phyloP scores from a whole-genome alignment of 192 early-diverging fungal genomes.

The Lunasporangiospora selenospora region DNA sequence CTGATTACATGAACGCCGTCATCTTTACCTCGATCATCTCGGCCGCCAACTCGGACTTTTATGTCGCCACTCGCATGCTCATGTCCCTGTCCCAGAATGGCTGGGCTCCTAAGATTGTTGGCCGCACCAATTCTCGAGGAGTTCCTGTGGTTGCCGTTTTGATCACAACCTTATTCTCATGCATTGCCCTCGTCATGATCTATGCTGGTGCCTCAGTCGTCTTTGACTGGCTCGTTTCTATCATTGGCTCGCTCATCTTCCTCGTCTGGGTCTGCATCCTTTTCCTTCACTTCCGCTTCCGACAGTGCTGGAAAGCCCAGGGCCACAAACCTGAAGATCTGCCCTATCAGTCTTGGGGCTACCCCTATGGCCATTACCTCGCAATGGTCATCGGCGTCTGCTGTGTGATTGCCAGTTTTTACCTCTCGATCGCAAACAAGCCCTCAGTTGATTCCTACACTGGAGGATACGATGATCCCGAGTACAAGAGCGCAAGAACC shows the following conservation, averaged over 20 bases:
- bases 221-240: constrained; percentile 68
- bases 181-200: constrained; percentile 61
- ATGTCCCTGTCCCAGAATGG: constrained; percentile 63
- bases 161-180: constrained; percentile 59
- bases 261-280: constrained; percentile 85
- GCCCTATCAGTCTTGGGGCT: constrained; percentile 75
- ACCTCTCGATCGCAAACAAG: constrained; percentile 20
- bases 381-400: constrained; percentile 64
- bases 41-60: constrained; percentile 75
- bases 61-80: constrained; percentile 68
- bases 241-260: constrained; percentile 80
- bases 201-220: constrained; percentile 57
- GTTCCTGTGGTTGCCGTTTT: constrained; percentile 64
- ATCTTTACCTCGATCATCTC: constrained; percentile 70
- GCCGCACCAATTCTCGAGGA: constrained; percentile 50
- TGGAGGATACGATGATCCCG: constrained; percentile 13
- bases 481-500: constrained; percentile 19
- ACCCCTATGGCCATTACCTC: constrained; percentile 75
- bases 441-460: neutral
- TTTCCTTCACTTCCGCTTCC: constrained; percentile 84
- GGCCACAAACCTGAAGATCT: constrained; percentile 64
- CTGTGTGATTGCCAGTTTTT: constrained; percentile 18
- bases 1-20: constrained; percentile 74
- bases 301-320: constrained; percentile 74
- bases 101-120: constrained; percentile 64